A percentile compares a stretch with the other conserved stretches of the same genome.
phyloP scores from a whole-genome alignment of 2,329 filamentous ascomycete genomes.

The Trematosphaeria pertusa region DNA sequence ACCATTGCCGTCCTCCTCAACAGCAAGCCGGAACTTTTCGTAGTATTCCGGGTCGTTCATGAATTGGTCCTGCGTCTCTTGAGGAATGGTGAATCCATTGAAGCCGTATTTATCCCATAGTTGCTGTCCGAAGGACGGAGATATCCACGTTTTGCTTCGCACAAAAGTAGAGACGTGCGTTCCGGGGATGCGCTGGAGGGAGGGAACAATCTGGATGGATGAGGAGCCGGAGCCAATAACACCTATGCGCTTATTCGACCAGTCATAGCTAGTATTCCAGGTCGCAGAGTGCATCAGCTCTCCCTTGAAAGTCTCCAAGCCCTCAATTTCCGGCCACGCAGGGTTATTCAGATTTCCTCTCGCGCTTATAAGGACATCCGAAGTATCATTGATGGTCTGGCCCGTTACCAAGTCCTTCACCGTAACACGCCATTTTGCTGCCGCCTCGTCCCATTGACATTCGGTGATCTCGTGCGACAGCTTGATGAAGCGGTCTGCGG shows the following conservation, averaged over 20 bases:
- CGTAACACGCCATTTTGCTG: constrained; percentile 46
- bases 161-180: constrained; percentile 42
- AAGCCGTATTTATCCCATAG: constrained; percentile 45
- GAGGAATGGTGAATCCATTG: constrained; percentile 35
- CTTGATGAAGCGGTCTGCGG: constrained; percentile 47
- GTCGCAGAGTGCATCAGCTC: constrained; percentile 45
- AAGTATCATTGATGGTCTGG: constrained; percentile 30
- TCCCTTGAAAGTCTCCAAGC: constrained; percentile 38
- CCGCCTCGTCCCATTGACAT: constrained; percentile 42
- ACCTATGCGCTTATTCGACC: constrained; percentile 40
- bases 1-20: constrained; percentile 43
- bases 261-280: constrained; percentile 44
- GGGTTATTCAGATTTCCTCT: constrained; percentile 41
- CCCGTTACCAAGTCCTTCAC: constrained; percentile 42
- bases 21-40: constrained; percentile 35
- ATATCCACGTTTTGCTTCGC: constrained; percentile 46
- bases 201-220: constrained; percentile 51
- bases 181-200: constrained; percentile 44
- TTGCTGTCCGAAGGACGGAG: constrained; percentile 38
- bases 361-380: constrained; percentile 41
- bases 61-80: constrained; percentile 33
- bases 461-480: constrained; percentile 43
- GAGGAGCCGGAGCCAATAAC: constrained; percentile 46
- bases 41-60: constrained; percentile 38
- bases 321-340: constrained; percentile 44